Evolutionary conservation across 306 rosid species (phyloP), one percentile per base, ranked within the genome.

Genomic region (Biancaea sappan): DNA sequence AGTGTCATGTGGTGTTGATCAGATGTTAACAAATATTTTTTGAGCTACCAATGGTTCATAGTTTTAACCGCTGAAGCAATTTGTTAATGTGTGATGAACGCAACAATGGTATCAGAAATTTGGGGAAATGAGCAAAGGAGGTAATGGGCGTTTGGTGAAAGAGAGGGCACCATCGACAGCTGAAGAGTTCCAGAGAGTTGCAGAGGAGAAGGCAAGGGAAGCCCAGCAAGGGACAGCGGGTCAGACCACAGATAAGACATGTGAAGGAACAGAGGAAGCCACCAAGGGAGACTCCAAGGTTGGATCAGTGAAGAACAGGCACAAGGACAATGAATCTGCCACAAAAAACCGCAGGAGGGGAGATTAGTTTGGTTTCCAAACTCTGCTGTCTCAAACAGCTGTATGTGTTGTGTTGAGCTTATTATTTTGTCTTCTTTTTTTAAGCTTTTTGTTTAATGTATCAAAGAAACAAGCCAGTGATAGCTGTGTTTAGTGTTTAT

Each of bases 91-190:
- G 61, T 21, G 59, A 52, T 66, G 74, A 66, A 81, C 71, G 76
- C 28, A 18, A 37, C 59, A 51, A 66, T 51, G 59, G 63, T 72
- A 6, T n/a, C 50, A 84, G 88, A 80, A 57, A 31, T 84, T 77
- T 56, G 84, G 83, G 64, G 52, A 84, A 80, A 53, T 25, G 57
- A 66, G 25, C 28, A 73, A 74, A 58, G 82, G 72, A 5, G 70
- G 16, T 3, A 22, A 31, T 0, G 19, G 74, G 28, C 67, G 76
- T 25, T 73, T 81, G 34, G 60, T 73, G 70, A 84, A 81, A 69
- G 88, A 75, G 67, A 81, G 87, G 47, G 88, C 90, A 61, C 85
- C 85, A 25, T 86, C 89, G 0, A 82, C 80, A 2, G 86, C 86
- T 46, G 83, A 82, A 21, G 86, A 82, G 14, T 82, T 82, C 35